Evolutionary conservation across 441 rosid species (phyloP), one percentile per base, ranked within the genome.

Genomic region (Adansonia gregorii): DNA sequence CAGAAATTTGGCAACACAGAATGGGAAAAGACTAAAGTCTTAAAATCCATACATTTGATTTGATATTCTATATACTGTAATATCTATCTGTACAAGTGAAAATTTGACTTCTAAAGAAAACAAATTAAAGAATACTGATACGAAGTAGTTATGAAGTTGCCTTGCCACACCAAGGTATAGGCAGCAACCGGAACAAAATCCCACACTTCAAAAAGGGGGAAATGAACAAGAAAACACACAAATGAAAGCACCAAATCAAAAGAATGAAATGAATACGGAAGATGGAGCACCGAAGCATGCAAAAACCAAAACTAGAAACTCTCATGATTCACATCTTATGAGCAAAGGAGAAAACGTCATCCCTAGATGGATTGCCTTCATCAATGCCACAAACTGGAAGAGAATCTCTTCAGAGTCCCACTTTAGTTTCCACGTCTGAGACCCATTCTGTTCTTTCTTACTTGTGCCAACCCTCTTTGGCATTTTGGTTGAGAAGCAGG

Each of bases 351-450:
- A 79, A 1, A 58, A 14, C 1, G 78, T 72, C 24, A 80, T 78
- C 78, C 83, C 88, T 17, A 85, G 78, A 76, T 89, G 97, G 82
- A 93, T 87, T 78, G 98, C 93, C 84, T 87, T 93, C 78, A 93
- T 67, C 81, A 92, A 75, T 22, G 92, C 78, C 82, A 89, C 92
- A 86, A 94, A 94, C 78, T 93, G 91, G 54, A 74, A 76, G 48
- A 87, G 71, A 78, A 85, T 80, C 64, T 85, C 88, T 83, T 81
- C 81, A 1, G 89, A 88, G 78, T 83, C 88, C 95, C 95, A 94
- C 84, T 87, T 90, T 31, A 93, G 78, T 85, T 87, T 90, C 95
- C 98, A 92, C 49, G 66, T 80, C 67, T 79, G 76, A 71, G 74
- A 73, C 66, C 80, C 58, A 10, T 65, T 31, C 31, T 77, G 84